A percentile compares a stretch with the other conserved stretches of the same genome.
Conservation (phyloP, 768 basidiomycete genomes). For the Suillus lakei region DNA sequence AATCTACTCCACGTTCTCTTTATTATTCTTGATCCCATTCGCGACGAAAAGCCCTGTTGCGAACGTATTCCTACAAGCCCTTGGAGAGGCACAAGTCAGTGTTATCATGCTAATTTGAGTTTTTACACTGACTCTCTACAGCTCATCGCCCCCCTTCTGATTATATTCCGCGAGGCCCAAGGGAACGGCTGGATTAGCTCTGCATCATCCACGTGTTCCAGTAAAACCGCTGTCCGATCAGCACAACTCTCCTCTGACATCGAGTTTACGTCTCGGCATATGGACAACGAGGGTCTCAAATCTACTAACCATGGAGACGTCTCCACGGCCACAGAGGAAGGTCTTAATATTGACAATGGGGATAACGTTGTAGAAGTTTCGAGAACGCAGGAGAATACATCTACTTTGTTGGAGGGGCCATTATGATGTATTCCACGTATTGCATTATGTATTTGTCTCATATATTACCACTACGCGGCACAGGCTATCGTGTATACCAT, state of each 20-base stretch:
- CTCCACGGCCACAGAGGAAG: not conserved
- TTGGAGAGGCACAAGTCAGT: constrained; percentile 39
- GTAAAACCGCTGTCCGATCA: constrained; percentile 16
- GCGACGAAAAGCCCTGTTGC: constrained; percentile 25
- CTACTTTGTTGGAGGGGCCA: no score
- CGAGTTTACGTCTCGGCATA: constrained; percentile 22
- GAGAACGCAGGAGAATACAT: not conserved
- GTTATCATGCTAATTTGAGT: not conserved
- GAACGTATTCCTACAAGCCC: constrained; percentile 39
- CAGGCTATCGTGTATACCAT: not conserved
- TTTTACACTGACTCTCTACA: constrained; percentile 12
- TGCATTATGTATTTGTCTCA: not conserved
- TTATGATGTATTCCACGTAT: not conserved
- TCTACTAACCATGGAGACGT: not conserved
- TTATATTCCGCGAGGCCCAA: constrained; percentile 42
- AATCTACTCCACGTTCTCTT: constrained; percentile 30
- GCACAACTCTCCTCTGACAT: constrained; percentile 28
- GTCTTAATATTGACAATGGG: not conserved
- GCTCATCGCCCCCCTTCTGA: constrained; percentile 43
- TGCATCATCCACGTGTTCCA: constrained; percentile 12
- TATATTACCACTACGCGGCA: not conserved
- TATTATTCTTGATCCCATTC: constrained; percentile 34
- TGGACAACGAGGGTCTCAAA: not conserved
- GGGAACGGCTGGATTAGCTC: constrained; percentile 42
- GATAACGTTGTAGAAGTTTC: constrained; percentile 1